These are phyloP conservation scores for Ensete glaucum DNA, from an alignment of 176 grass and related monocot species.

Conservation along the genomic window DNA sequence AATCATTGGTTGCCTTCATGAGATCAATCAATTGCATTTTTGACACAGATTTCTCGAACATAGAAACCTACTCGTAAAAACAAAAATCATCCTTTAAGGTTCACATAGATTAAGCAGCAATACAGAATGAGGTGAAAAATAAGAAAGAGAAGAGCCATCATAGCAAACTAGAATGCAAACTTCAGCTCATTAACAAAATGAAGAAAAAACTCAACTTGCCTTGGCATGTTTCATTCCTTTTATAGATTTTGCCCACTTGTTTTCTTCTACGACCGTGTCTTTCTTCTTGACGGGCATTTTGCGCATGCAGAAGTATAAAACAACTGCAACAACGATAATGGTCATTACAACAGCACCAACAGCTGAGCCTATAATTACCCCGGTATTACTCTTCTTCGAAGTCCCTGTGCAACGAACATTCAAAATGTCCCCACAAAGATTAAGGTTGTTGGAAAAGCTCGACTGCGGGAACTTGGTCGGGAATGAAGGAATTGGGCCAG, in stretches of 20 bases:
- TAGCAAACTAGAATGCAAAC: not conserved
- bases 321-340: constrained; percentile 35
- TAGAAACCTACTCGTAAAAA: constrained; percentile 53
- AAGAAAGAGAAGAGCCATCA: not conserved
- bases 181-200: not conserved
- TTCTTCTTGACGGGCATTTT: constrained; percentile 60
- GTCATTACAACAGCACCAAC: constrained; percentile 51
- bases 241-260: constrained; percentile 86
- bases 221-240: constrained; percentile 68
- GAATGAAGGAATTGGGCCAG: constrained; percentile 21
- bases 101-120: not conserved
- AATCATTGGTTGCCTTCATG: constrained; percentile 80
- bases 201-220: constrained; percentile 21
- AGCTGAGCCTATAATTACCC: constrained; percentile 46
- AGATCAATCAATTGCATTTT: constrained; percentile 91
- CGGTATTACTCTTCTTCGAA: constrained; percentile 34
- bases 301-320: constrained; percentile 38
- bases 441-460: constrained; percentile 14
- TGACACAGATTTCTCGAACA: constrained; percentile 81
- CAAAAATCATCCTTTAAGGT: not conserved
- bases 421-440: constrained; percentile 22
- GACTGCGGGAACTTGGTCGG: not conserved
- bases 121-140: too few relatives aligned
- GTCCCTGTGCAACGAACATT: constrained; percentile 17
- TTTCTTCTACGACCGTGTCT: constrained; percentile 53